Evolutionary conservation across 345 rosid species (phyloP).

Genomic region (Acer negundo): DNA sequence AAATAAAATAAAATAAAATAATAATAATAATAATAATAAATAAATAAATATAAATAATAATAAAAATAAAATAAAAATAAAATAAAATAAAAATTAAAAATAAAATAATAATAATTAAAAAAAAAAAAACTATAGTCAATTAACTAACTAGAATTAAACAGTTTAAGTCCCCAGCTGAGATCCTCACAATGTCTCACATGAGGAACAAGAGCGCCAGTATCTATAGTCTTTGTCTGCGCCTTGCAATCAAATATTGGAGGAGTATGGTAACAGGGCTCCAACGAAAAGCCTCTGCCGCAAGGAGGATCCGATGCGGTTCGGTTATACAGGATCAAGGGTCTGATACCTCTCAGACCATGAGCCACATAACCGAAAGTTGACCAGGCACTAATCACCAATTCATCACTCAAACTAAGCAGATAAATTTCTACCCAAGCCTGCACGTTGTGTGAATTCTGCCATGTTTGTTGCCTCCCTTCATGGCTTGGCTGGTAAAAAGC

Average conservation of each 20-base stretch:
- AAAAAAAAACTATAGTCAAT: too few relatives aligned
- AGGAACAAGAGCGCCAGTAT: neutral
- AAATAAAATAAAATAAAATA: too few relatives aligned
- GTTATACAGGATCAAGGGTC: constrained; percentile 18
- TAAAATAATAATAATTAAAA: too few relatives aligned
- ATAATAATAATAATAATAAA: too few relatives aligned
- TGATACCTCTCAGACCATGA: constrained; percentile 14
- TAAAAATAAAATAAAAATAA: too few relatives aligned
- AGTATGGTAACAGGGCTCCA: constrained; percentile 14
- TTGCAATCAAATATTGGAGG: constrained; percentile 16
- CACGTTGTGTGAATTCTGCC: constrained; percentile 5
- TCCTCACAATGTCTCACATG: too few relatives aligned
- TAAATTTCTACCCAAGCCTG: constrained; percentile 18
- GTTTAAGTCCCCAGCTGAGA: too few relatives aligned
- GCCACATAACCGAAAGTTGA: constrained; percentile 18
- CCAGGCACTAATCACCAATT: constrained; percentile 8
- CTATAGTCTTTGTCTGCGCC: neutral
- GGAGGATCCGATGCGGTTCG: neutral
- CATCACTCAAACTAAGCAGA: constrained; percentile 12
- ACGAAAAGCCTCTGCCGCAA: constrained; percentile 7
- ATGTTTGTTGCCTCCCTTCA: neutral
- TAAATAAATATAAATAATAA: too few relatives aligned
- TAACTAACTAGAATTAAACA: too few relatives aligned
- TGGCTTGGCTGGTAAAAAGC: constrained; percentile 19
- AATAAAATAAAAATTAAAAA: too few relatives aligned